Conservation (phyloP, 2,329 filamentous ascomycete species). For the Bipolaris sorokiniana region DNA sequence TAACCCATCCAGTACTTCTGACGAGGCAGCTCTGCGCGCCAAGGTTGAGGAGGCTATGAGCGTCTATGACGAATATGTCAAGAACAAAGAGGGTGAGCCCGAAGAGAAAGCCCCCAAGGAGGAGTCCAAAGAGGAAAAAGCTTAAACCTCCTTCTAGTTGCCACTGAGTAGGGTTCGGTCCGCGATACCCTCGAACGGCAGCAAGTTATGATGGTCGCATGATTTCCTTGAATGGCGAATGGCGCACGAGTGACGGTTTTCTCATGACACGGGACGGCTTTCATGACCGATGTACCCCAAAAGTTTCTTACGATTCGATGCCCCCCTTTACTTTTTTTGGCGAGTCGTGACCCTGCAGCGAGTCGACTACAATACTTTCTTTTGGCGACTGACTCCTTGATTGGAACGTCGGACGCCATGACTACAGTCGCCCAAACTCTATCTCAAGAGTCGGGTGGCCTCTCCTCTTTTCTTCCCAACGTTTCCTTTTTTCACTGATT, state of each 20-base stretch:
- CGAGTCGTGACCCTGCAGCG: conserved; percentile 13
- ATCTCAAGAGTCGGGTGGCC: conserved; percentile 18
- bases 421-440: conserved; percentile 13
- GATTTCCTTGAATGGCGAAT: conserved; percentile 43
- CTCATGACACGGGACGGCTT: conserved; percentile 38
- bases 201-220: conserved; percentile 36
- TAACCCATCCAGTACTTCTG: conserved; percentile 72
- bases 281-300: conserved; percentile 43
- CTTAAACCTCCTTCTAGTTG: conserved; percentile 44
- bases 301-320: conserved; percentile 45
- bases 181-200: conserved; percentile 35
- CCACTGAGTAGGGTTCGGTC: conserved; percentile 40
- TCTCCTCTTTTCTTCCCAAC: background rate
- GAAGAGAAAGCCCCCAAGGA: conserved; percentile 51
- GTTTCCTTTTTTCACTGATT: conserved; percentile 22
- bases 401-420: conserved; percentile 31
- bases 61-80: conserved; percentile 99
- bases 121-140: conserved; percentile 56
- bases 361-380: conserved; percentile 20
- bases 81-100: conserved; percentile 67
- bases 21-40: conserved; percentile 83
- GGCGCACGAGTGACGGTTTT: conserved; percentile 44
- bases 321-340: conserved; percentile 18
- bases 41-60: conserved; percentile 98
- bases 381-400: conserved; percentile 36